Percentiles rank a stretch among this genome's conserved stretches.
Evolutionary conservation across 1,284 basidiomycete genomes (phyloP).

Genomic region (Trametes sp.): DNA sequence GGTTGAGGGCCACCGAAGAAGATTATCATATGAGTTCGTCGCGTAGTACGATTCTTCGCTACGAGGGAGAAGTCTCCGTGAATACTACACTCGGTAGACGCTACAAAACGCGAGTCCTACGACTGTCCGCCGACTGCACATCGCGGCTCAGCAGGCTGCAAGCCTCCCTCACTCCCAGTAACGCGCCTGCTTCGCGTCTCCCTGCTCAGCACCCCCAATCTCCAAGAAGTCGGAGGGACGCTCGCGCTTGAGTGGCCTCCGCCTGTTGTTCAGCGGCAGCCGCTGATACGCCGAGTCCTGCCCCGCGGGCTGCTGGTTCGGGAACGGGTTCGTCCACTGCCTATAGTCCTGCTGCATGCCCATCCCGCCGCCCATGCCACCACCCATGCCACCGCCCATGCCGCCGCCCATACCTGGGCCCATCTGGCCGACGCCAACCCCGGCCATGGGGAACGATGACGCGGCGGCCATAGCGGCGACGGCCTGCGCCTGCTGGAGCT

Average conservation of each 20-base stretch:
- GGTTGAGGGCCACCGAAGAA: no score
- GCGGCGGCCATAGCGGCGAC: constrained; percentile 61
- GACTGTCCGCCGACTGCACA: no score
- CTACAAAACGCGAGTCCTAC: no score
- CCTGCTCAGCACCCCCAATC: constrained; percentile 60
- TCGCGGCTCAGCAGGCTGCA: no score
- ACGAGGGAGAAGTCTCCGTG: no score
- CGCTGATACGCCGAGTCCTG: constrained; percentile 87
- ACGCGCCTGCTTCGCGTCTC: constrained; percentile 67
- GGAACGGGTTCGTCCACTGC: constrained; percentile 61
- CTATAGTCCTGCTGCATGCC: constrained; percentile 46
- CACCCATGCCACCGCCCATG: neutral
- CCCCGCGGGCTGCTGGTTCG: constrained; percentile 66
- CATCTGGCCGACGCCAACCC: constrained; percentile 38
- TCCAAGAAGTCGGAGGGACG: constrained; percentile 85
- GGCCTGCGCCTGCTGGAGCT: constrained; percentile 77
- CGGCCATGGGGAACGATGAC: constrained; percentile 47
- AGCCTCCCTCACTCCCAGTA: constrained; percentile 70
- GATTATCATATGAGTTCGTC: no score
- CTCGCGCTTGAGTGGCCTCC: constrained; percentile 78
- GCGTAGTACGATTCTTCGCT: no score
- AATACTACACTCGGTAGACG: no score
- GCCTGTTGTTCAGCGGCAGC: constrained; percentile 78
- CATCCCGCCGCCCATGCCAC: neutral
- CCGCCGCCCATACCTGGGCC: neutral